These are phyloP conservation scores for Neocallimastix lanati DNA, from an alignment of 192 early-diverging fungal genomes.

Conservation along the genomic window DNA sequence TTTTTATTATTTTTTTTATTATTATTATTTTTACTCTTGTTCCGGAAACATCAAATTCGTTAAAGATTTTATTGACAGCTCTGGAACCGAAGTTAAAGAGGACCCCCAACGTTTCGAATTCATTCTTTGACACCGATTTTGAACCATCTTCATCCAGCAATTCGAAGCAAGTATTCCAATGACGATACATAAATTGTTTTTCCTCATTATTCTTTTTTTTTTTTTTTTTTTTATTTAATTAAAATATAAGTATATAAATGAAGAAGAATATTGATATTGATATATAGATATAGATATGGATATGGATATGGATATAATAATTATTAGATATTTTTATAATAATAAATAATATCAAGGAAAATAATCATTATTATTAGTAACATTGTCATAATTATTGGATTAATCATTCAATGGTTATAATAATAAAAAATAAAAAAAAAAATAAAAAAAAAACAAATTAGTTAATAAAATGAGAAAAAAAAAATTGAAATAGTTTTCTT, in stretches of 20 bases:
- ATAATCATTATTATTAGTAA: too few species aligned
- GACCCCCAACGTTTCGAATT: conserved; percentile 24
- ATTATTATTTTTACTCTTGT: conserved; percentile 6
- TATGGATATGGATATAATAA: too few species aligned
- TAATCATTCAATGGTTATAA: too few species aligned
- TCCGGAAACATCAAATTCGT: conserved; percentile 22
- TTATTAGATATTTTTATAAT: too few species aligned
- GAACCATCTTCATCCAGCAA: conserved; percentile 27
- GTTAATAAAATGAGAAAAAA: too few species aligned
- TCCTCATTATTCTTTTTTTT: conserved; percentile 12
- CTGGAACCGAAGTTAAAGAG: conserved; percentile 18
- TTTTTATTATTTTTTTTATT: neutral
- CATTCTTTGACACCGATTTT: conserved; percentile 14
- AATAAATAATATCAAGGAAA: too few species aligned
- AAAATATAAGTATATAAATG: too few species aligned
- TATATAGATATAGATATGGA: too few species aligned
- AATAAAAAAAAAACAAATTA: too few species aligned
- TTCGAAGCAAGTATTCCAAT: conserved; percentile 29
- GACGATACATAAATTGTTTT: conserved; percentile 24
- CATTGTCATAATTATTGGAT: too few species aligned
- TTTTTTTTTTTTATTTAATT: neutral
- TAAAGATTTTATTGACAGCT: conserved; percentile 19
- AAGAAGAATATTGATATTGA: neutral
- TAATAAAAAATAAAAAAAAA: too few species aligned
- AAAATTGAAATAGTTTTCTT: too few species aligned